Conservation (phyloP, 306 rosid genomes). For the Vachellia pachyceras region DNA sequence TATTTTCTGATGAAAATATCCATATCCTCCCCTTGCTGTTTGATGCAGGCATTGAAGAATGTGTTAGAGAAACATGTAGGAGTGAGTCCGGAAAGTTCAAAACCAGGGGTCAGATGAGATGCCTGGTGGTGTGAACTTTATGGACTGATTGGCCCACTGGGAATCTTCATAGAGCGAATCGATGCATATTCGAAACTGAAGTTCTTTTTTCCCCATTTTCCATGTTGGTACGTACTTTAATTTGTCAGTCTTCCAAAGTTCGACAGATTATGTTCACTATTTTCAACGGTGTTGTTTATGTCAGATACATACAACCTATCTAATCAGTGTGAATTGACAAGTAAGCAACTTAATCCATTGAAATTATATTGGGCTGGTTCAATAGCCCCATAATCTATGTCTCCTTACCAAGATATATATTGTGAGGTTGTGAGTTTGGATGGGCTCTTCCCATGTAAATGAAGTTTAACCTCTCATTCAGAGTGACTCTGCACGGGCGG, state of each 20-base stretch:
- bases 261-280: slow-evolving; percentile 42
- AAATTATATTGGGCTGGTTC: neutral
- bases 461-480: neutral
- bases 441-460: neutral
- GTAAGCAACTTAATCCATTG: neutral
- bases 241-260: slow-evolving; percentile 42
- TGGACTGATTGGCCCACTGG: slow-evolving; percentile 54
- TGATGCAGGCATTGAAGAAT: slow-evolving; percentile 78
- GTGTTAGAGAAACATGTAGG: slow-evolving; percentile 87
- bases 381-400: neutral
- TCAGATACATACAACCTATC: neutral
- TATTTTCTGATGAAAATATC: neutral
- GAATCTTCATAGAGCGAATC: slow-evolving; percentile 54
- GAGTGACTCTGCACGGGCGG: neutral
- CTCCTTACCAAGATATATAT: neutral
- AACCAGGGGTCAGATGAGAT: slow-evolving; percentile 52
- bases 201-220: slow-evolving; percentile 37
- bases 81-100: slow-evolving; percentile 63
- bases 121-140: slow-evolving; percentile 38
- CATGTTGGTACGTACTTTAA: slow-evolving; percentile 45
- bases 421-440: neutral
- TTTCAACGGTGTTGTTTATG: slow-evolving; percentile 47
- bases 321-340: neutral
- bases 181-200: slow-evolving; percentile 57
- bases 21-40: slow-evolving; percentile 17